Evolutionary conservation across 495 filamentous ascomycete genomes (phyloP).

Genomic region (Tuber indicum): DNA sequence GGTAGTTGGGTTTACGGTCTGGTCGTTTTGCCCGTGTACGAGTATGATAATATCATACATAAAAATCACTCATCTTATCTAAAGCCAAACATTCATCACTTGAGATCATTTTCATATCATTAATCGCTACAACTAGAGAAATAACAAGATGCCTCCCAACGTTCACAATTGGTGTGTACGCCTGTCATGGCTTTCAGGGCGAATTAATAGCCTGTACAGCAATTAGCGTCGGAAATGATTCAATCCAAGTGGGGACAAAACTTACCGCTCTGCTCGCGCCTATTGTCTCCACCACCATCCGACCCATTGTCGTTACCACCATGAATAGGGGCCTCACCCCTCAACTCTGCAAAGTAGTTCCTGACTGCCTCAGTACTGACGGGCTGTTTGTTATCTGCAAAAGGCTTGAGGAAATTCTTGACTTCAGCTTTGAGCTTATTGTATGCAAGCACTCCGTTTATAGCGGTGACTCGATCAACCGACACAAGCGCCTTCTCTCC

Average conservation of each 20-base stretch:
- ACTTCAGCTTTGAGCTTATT: constrained; percentile 91
- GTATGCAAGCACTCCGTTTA: constrained; percentile 96
- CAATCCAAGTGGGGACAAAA: not conserved
- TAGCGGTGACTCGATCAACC: constrained; percentile 83
- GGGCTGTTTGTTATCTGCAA: constrained; percentile 77
- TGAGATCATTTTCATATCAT: not conserved
- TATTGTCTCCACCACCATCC: constrained; percentile 47
- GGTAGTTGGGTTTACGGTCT: not conserved
- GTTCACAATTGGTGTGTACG: not conserved
- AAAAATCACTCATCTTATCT: not conserved
- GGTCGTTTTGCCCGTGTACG: not conserved
- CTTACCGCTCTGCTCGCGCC: constrained; percentile 55
- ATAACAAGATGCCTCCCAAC: not conserved
- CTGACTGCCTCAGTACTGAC: constrained; percentile 95
- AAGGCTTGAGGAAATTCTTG: constrained; percentile 83
- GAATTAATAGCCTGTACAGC: constrained; percentile 21
- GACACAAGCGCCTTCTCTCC: constrained; percentile 84
- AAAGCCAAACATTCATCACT: not conserved
- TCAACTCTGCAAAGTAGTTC: constrained; percentile 83
- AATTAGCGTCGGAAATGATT: not conserved
- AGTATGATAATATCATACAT: not conserved
- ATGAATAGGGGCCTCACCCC: constrained; percentile 67
- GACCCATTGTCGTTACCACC: constrained; percentile 46
- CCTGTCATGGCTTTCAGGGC: not conserved
- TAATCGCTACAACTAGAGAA: not conserved